A percentile compares a stretch with the other conserved stretches of the same genome.
Evolutionary conservation across 208 protist genomes (phyloP).

Genomic region (Trypanosoma scelopori): DNA sequence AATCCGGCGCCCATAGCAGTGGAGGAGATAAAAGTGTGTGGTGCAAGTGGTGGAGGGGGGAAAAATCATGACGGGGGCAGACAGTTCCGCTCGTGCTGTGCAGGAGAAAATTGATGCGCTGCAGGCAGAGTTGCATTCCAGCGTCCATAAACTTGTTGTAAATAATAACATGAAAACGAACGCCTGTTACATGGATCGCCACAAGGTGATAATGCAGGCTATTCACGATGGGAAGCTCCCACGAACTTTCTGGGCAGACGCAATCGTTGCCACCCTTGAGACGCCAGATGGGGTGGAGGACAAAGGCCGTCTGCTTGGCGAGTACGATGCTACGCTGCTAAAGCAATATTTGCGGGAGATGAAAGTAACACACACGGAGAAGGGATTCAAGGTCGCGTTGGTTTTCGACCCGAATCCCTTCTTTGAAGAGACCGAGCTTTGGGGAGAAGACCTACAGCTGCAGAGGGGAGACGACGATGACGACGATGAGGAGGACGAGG

Average conservation of each 20-base stretch:
- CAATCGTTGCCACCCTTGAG: slow-evolving; percentile 41
- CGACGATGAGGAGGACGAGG: slow-evolving; percentile 22
- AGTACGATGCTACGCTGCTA: slow-evolving; percentile 67
- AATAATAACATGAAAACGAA: slow-evolving; percentile 48
- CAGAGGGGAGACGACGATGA: slow-evolving; percentile 3
- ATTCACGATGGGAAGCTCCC: slow-evolving; percentile 47
- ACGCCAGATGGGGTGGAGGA: slow-evolving; percentile 15
- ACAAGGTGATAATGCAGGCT: slow-evolving; percentile 33
- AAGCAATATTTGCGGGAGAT: slow-evolving; percentile 55
- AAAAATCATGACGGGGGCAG: slow-evolving; percentile 6
- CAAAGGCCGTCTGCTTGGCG: slow-evolving; percentile 52
- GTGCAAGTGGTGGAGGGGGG: too few relatives aligned
- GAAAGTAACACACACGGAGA: slow-evolving; percentile 38
- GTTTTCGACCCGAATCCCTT: slow-evolving; percentile 65
- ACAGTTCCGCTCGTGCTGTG: slow-evolving; percentile 13
- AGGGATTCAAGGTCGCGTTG: slow-evolving; percentile 47
- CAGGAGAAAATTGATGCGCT: slow-evolving; percentile 61
- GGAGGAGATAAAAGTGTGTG: background rate
- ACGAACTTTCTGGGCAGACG: slow-evolving; percentile 67
- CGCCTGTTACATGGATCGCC: slow-evolving; percentile 40
- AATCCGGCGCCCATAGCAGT: too few relatives aligned
- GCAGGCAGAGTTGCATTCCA: slow-evolving; percentile 56
- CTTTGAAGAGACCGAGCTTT: slow-evolving; percentile 78
- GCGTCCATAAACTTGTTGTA: slow-evolving; percentile 36
- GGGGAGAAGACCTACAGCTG: slow-evolving; percentile 36